Base-by-base conservation (phyloP, 169 alveolate genomes). In the Plasmodium ovale region DNA sequence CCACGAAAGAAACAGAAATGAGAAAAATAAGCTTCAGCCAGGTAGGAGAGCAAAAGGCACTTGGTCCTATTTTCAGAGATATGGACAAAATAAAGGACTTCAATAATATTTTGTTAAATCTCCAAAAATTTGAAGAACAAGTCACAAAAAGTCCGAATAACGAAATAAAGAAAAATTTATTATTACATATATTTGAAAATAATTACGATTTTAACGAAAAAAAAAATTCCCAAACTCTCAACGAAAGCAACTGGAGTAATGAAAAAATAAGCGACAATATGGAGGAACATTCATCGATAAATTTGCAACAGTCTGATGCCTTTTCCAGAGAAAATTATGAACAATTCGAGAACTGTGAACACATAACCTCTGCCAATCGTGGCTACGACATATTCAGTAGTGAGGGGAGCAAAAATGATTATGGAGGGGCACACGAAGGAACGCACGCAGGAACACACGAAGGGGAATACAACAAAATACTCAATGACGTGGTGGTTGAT, bases 31-130 rank as follows among this genome's bases (percentile, higher is more conserved):
- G n/a, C 21, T 65, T 29, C 73, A 27, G 23, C 42, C 73, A 35
- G 51, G 73, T 65, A 2, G 73, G 73, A 16, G 84, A 70, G 10
- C 42, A 47, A 49, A 49, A 31, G 21, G 31, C 42, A 33, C 64
- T 69, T 1, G 23, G 0, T 14, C 64, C 84, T 14, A 69, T 69
- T 19, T 69, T 31, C 33, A 54, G 27, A 1, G 71, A 56, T 65
- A 27, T 62, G 16, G 72, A 74, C 16, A 74, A 74, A 37, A 74
- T 74, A 60, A 60, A 74, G 5, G 67, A 72, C 16, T 72, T 72
- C 16, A 72, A 72, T 47, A 60, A 6, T 35, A 44, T 54, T 33
- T 60, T 54, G 4, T 39, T 35, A 29, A 58, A 72, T 72, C 5
- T 72, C 16, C 64, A 72, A 16, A 47, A 77, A 37, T 27, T n/a